Evolutionary conservation across 352 stramenopile species (phyloP), one percentile per base, ranked within the genome.

Genomic region (Blastocystis sp.): DNA sequence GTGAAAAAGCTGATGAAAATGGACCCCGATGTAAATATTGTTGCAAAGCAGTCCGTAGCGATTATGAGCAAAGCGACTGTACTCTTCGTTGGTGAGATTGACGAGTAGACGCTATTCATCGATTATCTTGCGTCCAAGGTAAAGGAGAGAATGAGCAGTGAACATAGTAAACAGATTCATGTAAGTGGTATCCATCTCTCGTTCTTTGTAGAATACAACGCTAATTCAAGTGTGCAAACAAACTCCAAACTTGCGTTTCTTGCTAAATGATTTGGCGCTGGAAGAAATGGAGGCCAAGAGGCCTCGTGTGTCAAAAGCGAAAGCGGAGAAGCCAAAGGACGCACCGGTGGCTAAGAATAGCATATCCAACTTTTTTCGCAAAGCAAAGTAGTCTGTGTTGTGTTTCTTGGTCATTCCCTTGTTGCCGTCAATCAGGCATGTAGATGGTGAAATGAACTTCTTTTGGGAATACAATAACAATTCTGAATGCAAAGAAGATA

Each of bases 1-100:
- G 69, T 79, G 14, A 79, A 79, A 61, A 11, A 28, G 40, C 21
- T 79, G 11, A 79, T 79, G 69, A 79, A 79, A 54, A 79, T 79
- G 69, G 69, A 79, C 63, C 69, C 69, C 3, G 69, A 79, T 9
- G 40, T 61, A 10, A 79, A 79, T 63, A 63, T 79, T 42, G 40
- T 79, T 52, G 61, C 69, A 21, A 79, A 79, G 6, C 24, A 34
- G 43, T 40, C 69, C 0, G 38, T 61, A 48, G 19, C n/a, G 34
- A n/a, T 61, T 60, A 63, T 79, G 69, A 79, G 24, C 21, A 79
- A 79, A 63, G 69, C 69, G 34, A 63, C 69, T 63, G 69, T 79
- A 43, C 0, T 43, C 7, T 21, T 54, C 63, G 14, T 0, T 24
- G 6, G 34, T 61, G 10, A 21, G n/a, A n/a, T 61, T 79, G 34